These are phyloP conservation scores for Tetrahymena elliotti DNA, from an alignment of 73 alveolate species.

Conservation along the genomic window DNA sequence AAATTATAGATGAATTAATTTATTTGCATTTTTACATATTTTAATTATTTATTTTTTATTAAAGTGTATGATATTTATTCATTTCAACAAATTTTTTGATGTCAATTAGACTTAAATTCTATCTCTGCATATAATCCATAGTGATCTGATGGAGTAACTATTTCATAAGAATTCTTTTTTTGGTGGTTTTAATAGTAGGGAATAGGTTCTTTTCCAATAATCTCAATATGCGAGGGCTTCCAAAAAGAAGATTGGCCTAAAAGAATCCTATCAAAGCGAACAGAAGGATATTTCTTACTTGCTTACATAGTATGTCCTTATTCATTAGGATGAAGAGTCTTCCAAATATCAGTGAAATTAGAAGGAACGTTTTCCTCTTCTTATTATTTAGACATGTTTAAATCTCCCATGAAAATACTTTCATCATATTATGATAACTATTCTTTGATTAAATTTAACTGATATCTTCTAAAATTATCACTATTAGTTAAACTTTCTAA, in stretches of 20 bases:
- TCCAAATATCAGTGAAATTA: not conserved
- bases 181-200: not conserved
- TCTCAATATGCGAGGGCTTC: not conserved
- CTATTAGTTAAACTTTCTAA: constrained; percentile 31
- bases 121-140: not conserved
- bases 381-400: constrained; percentile 21
- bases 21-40: too few species aligned
- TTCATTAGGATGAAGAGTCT: not conserved
- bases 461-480: constrained; percentile 6
- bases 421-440: not conserved
- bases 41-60: too few species aligned
- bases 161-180: not conserved
- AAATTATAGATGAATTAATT: too few species aligned
- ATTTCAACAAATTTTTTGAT: not conserved
- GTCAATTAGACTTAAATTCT: not conserved
- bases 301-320: constrained; percentile 10
- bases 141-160: not conserved
- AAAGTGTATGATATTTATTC: too few species aligned
- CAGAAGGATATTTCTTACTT: not conserved
- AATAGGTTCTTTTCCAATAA: not conserved
- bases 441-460: constrained; percentile 1
- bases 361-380: not conserved
- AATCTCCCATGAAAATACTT: constrained; percentile 48
- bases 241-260: not conserved
- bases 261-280: constrained; percentile 24